Conservation (phyloP, 106 monocot species). For the Dioscorea dumetorum region DNA sequence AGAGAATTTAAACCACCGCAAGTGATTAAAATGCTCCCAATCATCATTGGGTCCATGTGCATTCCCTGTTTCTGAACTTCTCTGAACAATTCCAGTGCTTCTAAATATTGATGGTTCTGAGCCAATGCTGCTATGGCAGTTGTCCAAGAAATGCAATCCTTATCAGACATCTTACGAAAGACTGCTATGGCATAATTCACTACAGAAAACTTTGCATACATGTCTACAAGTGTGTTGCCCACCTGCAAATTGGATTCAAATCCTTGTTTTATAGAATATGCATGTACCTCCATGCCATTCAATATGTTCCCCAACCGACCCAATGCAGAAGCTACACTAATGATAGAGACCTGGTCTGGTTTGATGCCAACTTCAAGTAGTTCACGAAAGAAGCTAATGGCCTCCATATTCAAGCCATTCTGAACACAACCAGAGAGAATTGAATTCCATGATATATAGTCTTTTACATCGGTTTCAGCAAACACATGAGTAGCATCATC, state of each 20-base stretch:
- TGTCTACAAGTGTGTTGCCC: conserved; percentile 70
- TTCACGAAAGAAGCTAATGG: conserved; percentile 34
- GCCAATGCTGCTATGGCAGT: conserved; percentile 43
- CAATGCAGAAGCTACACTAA: conserved; percentile 50
- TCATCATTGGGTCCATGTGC: conserved; percentile 53
- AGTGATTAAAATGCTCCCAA: conserved; percentile 45
- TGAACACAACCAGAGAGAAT: conserved; percentile 76
- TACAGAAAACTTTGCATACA: conserved; percentile 54
- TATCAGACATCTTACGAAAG: conserved; percentile 39
- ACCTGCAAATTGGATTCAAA: conserved; percentile 59
- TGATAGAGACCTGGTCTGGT: conserved; percentile 62
- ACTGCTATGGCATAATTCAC: conserved; percentile 29
- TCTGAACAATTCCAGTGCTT: conserved; percentile 47
- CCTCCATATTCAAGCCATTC: conserved; percentile 39
- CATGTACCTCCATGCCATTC: conserved; percentile 70
- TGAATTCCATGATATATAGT: conserved; percentile 89
- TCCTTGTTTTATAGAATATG: conserved; percentile 62
- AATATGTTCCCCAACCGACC: conserved; percentile 40
- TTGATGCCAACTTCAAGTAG: conserved; percentile 34
- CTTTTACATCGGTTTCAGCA: conserved; percentile 41
- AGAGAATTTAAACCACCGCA: conserved; percentile 33
- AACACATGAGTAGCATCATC: conserved; percentile 41
- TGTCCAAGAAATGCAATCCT: conserved; percentile 65
- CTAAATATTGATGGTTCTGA: conserved; percentile 24
- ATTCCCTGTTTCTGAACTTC: conserved; percentile 28